These are phyloP conservation scores for Coniochaeta ligniaria DNA, from an alignment of 2,329 filamentous ascomycete species.

Conservation along the genomic window DNA sequence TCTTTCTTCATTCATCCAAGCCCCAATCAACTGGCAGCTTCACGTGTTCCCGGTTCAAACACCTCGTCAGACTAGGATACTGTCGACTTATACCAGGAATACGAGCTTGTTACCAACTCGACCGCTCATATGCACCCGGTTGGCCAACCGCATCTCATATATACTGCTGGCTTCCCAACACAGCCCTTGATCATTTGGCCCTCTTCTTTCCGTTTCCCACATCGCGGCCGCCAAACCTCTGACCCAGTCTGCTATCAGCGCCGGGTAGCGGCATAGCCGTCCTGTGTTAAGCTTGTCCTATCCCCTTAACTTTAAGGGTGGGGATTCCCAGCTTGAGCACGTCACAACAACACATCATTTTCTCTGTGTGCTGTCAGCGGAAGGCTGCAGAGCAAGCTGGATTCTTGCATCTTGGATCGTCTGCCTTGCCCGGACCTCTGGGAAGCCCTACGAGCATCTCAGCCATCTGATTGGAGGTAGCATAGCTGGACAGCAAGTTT, in stretches of 20 bases:
- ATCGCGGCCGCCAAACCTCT: neutral
- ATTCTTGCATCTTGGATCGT: constrained; percentile 5
- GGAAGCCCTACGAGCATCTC: neutral
- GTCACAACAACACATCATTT: constrained; percentile 1
- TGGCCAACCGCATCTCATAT: constrained; percentile 12
- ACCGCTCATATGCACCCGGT: constrained; percentile 15
- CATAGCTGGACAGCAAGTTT: neutral
- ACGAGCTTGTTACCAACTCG: neutral
- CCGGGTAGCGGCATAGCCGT: constrained; percentile 1
- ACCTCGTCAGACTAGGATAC: neutral
- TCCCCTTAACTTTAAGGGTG: neutral
- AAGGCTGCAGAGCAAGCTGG: constrained; percentile 9
- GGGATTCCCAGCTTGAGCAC: neutral
- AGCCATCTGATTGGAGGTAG: neutral
- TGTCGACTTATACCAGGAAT: neutral
- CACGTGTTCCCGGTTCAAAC: neutral
- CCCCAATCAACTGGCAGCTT: neutral
- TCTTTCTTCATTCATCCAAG: neutral
- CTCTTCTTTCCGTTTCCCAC: constrained; percentile 1
- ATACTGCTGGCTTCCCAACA: neutral
- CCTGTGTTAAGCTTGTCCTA: neutral
- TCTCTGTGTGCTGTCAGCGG: constrained; percentile 3
- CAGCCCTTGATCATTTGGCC: neutral
- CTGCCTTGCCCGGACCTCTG: neutral
- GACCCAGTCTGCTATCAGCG: neutral